Conservation (phyloP, 1,284 basidiomycete species). For the Tylopilus sp. region DNA sequence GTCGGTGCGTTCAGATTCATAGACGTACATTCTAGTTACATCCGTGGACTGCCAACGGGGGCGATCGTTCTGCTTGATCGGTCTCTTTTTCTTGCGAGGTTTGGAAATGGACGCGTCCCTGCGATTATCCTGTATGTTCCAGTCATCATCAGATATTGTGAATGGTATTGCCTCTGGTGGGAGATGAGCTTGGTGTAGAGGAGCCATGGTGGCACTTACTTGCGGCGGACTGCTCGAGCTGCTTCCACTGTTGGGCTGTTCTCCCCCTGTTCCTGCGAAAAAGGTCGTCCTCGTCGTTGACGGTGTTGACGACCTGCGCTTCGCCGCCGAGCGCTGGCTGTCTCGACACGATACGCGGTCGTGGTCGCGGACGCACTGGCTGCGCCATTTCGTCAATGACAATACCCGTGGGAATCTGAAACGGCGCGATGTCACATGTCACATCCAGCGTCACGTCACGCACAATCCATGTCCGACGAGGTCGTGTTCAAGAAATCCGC, state of each 20-base stretch:
- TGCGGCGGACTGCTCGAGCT: slow-evolving; percentile 48
- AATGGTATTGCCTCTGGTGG: slow-evolving; percentile 24
- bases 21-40: slow-evolving; percentile 27
- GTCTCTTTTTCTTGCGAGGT: slow-evolving; percentile 39
- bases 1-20: neutral
- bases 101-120: slow-evolving; percentile 28
- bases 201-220: slow-evolving; percentile 35
- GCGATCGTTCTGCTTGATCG: slow-evolving; percentile 27
- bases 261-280: slow-evolving; percentile 60
- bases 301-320: slow-evolving; percentile 19
- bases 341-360: slow-evolving; percentile 43
- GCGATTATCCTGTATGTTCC: slow-evolving; percentile 24
- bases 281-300: slow-evolving; percentile 55
- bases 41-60: slow-evolving; percentile 38
- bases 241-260: slow-evolving; percentile 52
- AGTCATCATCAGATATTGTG: slow-evolving; percentile 13
- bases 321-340: slow-evolving; percentile 14
- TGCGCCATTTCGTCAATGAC: slow-evolving; percentile 21
- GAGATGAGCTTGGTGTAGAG: slow-evolving; percentile 11
- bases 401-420: slow-evolving; percentile 44
- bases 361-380: slow-evolving; percentile 44
- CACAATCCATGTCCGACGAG: slow-evolving; percentile 25
- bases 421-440: slow-evolving; percentile 19
- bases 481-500: slow-evolving; percentile 55
- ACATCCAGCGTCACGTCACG: slow-evolving; percentile 33